Evolutionary conservation across 2,329 filamentous ascomycete species (phyloP), one percentile per base, ranked within the genome.

Genomic region (Neurospora sp.): DNA sequence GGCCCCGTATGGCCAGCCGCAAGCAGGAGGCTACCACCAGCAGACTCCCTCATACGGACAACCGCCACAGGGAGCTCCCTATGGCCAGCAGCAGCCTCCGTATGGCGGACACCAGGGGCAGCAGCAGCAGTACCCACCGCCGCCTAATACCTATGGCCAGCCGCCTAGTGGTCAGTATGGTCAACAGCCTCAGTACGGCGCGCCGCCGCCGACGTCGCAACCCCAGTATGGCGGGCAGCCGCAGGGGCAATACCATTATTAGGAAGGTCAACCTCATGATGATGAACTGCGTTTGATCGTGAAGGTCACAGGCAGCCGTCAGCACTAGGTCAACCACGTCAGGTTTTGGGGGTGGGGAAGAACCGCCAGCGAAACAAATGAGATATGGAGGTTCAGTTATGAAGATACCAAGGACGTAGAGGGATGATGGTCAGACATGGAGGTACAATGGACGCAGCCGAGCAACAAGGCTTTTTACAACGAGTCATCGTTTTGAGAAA

Each of bases 11-110:
- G 69, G 69, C 19, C 69, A 73, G 70, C 70, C 69, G 19, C 67
- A 62, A 68, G 41, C 8, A 46, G 57, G 62, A 40, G 28, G 52
- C 28, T 69, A 66, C n/a, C 70, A 72, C 3, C 46, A 70, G 3
- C 71, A 71, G 15, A 69, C 62, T 3, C 71, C 65, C 15, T 57
- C 70, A 52, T 62, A 69, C 67, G 65, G 66, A 66, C 43, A 39
- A 40, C 28, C 19, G 38, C 41, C 41, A 15, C 39, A 28, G 66
- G 38, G 41, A 41, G 66, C 28, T 68, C 41, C 43, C 19, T 36
- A 67, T n/a, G 46, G 67, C 43, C 69, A 69, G 62, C 68, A 69
- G 37, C 67, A 68, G 39, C 41, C 28, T 68, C 40, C 28, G 37
- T 68, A 68, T 57, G 67, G 41, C 19, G 67, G 67, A 68, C 67